Base-by-base conservation (phyloP, 2,329 filamentous ascomycete species). In the Plenodomus tracheiphilus region DNA sequence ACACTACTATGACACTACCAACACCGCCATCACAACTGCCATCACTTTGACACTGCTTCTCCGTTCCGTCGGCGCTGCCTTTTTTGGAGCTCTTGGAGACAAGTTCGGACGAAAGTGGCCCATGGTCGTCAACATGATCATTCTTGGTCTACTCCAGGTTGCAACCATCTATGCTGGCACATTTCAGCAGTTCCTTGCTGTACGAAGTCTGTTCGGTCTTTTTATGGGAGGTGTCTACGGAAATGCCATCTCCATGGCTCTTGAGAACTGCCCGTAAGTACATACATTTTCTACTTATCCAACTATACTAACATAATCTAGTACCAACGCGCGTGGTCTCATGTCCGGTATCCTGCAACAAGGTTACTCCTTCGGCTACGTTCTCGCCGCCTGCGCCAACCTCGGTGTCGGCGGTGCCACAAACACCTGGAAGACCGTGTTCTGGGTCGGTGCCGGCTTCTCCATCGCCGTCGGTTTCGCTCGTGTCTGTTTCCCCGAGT, bases 211-310 rank as follows among this genome's bases (percentile, higher is more conserved):
- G 11, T 91, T 91, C 61, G 88, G 88, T 17, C 75, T 91, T 11
- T 89, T 89, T 71, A 91, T 91, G 88, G 88, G 88, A 32, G 88
- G 88, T 59, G 85, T 91, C 11, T 91, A 90, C 69, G 88, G 88
- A 30, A 89, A 90, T 62, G 87, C 87, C 30, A 86, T 89, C 38
- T 86, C 87, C 41, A 91, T 89, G 83, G 87, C 87, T 0, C 77
- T 91, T 8, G 88, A 91, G 66, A 88, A 90, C 62, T 82, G 85
- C 51, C 87, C 87, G 70, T 73, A 74, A 72, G 81, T 75, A 32
- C 15, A 18, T 15, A 16, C 18, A 10, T 3, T 18, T 30, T 16
- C n/a, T 17, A 5, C 22, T 17, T 2, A n/a, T 7, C 9, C 15
- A 5, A 18, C 17, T 34, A 4, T n/a, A 41, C 55, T 67, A 56